phyloP scores from a whole-genome alignment of 139 green algal species.

The Chlorella sp. region DNA sequence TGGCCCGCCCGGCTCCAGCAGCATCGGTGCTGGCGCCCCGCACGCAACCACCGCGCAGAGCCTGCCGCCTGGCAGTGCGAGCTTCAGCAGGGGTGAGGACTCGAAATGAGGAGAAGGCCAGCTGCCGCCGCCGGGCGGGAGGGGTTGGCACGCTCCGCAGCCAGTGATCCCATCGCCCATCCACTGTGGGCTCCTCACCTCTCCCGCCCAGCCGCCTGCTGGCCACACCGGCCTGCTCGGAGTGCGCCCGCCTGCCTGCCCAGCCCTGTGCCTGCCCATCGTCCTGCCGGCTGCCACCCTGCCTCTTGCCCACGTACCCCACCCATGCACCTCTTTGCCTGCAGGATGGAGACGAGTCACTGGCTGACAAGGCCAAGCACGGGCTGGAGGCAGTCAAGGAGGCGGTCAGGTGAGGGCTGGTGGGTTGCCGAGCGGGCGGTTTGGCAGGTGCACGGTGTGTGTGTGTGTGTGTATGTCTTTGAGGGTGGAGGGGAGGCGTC shows the following conservation, averaged over 20 bases:
- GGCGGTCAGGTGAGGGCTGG: not conserved
- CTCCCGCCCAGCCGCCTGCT: not conserved
- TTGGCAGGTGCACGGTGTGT: not conserved
- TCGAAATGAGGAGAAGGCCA: no score
- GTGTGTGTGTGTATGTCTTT: no score
- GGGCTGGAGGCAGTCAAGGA: not conserved
- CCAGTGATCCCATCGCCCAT: not conserved
- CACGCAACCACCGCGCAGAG: not conserved
- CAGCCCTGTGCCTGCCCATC: not conserved
- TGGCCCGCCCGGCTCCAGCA: not conserved
- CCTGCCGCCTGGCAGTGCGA: not conserved
- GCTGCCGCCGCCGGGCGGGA: not conserved
- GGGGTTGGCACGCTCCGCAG: not conserved
- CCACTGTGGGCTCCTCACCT: not conserved
- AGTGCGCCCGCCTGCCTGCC: not conserved
- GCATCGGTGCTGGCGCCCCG: not conserved
- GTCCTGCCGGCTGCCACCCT: no score
- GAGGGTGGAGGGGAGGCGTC: no score
- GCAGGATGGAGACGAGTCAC: slow-evolving; percentile 46
- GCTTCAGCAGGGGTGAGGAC: not conserved
- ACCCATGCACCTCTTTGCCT: not conserved
- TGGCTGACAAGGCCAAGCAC: slow-evolving; percentile 44
- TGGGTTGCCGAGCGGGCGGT: no score
- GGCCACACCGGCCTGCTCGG: no score
- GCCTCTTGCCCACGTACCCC: no score